These are phyloP conservation scores for Yamadazyma oceani DNA, from an alignment of 1,139 yeast species.

Conservation along the genomic window DNA sequence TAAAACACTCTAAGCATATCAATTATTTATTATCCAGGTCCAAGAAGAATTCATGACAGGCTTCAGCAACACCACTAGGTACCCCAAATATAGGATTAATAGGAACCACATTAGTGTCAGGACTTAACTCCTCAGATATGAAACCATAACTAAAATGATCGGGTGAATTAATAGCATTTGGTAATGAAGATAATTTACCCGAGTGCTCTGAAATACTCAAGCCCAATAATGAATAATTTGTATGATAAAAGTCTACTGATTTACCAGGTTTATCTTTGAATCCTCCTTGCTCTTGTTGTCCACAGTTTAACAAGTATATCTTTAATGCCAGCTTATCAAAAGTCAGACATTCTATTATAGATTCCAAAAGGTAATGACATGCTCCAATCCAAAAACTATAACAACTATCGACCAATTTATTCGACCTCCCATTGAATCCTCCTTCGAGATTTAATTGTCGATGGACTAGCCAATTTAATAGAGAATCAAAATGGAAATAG, in stretches of 20 bases:
- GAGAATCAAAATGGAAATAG: conserved; percentile 31
- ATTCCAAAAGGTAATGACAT: conserved; percentile 61
- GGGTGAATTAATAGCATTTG: conserved; percentile 7
- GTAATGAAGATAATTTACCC: conserved; percentile 22
- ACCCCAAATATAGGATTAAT: conserved; percentile 70
- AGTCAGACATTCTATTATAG: conserved; percentile 35
- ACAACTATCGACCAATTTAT: conserved; percentile 94
- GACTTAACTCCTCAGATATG: conserved; percentile 18
- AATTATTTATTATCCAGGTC: conserved; percentile 1
- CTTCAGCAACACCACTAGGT: conserved; percentile 35
- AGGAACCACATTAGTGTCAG: conserved; percentile 26
- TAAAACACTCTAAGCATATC: too few species aligned
- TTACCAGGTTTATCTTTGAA: conserved; percentile 86
- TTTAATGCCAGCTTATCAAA: conserved; percentile 57
- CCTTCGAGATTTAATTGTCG: conserved; percentile 77
- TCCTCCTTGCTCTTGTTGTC: conserved; percentile 73
- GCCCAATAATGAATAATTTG: conserved; percentile 82
- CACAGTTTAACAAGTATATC: conserved; percentile 70
- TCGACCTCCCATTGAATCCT: conserved; percentile 86
- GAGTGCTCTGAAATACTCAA: conserved; percentile 64
- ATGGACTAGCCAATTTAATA: conserved; percentile 64
- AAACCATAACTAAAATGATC: conserved; percentile 32
- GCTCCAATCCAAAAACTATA: conserved; percentile 97
- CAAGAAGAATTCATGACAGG: conserved; percentile 19
- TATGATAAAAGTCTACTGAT: conserved; percentile 82